Evolutionary conservation across 345 rosid species (phyloP).

Genomic region (Trapa bicornis): DNA sequence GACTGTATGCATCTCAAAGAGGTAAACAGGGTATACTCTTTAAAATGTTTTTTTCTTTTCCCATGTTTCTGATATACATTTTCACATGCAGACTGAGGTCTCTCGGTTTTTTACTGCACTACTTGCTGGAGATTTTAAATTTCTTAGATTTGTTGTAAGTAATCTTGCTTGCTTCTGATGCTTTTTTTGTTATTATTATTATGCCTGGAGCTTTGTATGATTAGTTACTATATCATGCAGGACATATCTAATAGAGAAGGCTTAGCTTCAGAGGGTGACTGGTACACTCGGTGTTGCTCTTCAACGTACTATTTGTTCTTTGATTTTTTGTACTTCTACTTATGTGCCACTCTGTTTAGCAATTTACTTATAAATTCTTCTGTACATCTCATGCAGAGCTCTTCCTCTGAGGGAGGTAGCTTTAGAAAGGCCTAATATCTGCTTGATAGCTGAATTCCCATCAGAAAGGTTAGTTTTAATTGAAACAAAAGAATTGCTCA

Average conservation of each 20-base stretch:
- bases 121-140: conserved; percentile 60
- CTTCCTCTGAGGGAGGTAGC: conserved; percentile 53
- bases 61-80: conserved; percentile 1
- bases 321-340: background rate
- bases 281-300: conserved; percentile 39
- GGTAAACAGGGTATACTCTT: conserved; percentile 25
- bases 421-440: conserved; percentile 61
- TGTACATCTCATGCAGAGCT: conserved; percentile 28
- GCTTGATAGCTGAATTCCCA: conserved; percentile 67
- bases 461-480: conserved; percentile 36
- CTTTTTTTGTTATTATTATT: conserved; percentile 7
- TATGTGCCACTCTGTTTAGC: background rate
- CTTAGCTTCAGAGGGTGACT: conserved; percentile 47
- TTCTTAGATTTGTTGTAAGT: conserved; percentile 55
- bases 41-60: background rate
- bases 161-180: conserved; percentile 6
- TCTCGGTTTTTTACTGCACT: conserved; percentile 46
- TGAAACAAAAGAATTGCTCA: background rate
- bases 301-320: conserved; percentile 30
- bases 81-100: conserved; percentile 47
- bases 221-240: conserved; percentile 19
- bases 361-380: background rate
- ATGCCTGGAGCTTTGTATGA: conserved; percentile 10
- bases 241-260: conserved; percentile 75
- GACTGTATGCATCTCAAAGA: conserved; percentile 68